These are phyloP conservation scores for Ogataea allantospora DNA, from an alignment of 805 yeast species.

Conservation along the genomic window DNA sequence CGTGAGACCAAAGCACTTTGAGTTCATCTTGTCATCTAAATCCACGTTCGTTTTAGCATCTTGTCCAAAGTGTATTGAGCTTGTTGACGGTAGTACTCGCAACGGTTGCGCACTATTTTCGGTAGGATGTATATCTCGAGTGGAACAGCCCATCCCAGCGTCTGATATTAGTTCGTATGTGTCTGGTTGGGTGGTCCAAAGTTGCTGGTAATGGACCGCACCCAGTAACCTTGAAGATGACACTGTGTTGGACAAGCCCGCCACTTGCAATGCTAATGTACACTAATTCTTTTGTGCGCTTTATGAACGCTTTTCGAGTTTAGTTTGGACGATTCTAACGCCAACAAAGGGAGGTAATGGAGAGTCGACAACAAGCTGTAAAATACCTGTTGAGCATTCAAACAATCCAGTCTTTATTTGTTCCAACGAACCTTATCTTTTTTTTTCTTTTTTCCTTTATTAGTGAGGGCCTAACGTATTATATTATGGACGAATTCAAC, in stretches of 20 bases:
- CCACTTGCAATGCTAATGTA: constrained; percentile 6
- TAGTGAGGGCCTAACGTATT: constrained; percentile 3
- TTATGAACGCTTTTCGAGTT: not conserved
- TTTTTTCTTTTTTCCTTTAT: constrained; percentile 5
- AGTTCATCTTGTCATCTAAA: not conserved
- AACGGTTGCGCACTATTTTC: not conserved
- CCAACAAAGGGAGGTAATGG: not conserved
- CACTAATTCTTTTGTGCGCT: not conserved
- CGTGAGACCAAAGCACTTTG: constrained; percentile 56
- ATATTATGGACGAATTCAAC: not conserved
- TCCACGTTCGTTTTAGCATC: not conserved
- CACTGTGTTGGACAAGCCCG: not conserved
- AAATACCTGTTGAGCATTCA: not conserved
- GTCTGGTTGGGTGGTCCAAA: constrained; percentile 1
- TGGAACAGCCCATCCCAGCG: not conserved
- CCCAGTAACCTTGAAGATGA: constrained; percentile 4
- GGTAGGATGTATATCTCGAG: not conserved
- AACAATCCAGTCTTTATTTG: not conserved
- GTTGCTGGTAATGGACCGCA: constrained; percentile 2
- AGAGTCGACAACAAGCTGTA: not conserved
- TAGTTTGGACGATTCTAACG: not conserved
- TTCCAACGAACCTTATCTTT: constrained; percentile 5
- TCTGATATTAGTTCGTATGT: not conserved
- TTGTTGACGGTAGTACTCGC: constrained; percentile 3
- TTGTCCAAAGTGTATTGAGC: not conserved